Base-by-base conservation (phyloP, 1,284 basidiomycete genomes). In the Fomes fomentarius region DNA sequence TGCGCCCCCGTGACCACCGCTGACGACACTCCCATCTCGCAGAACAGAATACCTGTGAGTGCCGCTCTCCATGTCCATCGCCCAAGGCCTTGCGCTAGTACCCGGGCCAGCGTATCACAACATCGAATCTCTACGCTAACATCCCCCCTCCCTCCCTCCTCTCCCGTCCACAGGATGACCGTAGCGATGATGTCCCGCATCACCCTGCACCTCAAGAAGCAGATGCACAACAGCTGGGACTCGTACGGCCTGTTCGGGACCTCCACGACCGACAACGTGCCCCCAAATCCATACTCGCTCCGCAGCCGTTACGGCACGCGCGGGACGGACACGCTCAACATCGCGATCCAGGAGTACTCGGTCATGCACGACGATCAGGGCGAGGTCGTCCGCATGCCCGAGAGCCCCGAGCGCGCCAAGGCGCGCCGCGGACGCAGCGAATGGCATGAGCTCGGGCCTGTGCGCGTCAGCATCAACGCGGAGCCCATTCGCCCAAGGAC, bases 101-200 rank as follows among this genome's bases (percentile, higher is more conserved):
- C n/a, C n/a, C n/a, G n/a, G n/a, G n/a, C n/a, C n/a, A n/a, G n/a
- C n/a, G n/a, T n/a, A n/a, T n/a, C n/a, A n/a, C n/a, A n/a, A n/a
- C n/a, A n/a, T n/a, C n/a, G n/a, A n/a, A n/a, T n/a, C n/a, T n/a
- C n/a, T n/a, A 37, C n/a, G 9, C 35, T 19, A 7, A 37, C 17
- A 10, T 4, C 21, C 39, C 40, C 4, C 9, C 12, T 12, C 2
- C 33, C 2, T 3, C 4, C 15, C 33, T 12, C 5, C 28, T 9
- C 21, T 24, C 26, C 7, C 1, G 9, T 8, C 24, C 22, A 7
- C 39, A 56, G 58, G 12, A 43, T 55, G 52, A 57, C 77, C 71
- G 78, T 80, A 8, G 73, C 78, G 3, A 81, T 81, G 78, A 79
- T 81, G 78, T 78, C 76, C 4, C 72, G 79, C 41, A 80, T 82